These are phyloP conservation scores for Rutidosis leptorrhynchoides DNA, from an alignment of 129 eudicot species.

Conservation along the genomic window DNA sequence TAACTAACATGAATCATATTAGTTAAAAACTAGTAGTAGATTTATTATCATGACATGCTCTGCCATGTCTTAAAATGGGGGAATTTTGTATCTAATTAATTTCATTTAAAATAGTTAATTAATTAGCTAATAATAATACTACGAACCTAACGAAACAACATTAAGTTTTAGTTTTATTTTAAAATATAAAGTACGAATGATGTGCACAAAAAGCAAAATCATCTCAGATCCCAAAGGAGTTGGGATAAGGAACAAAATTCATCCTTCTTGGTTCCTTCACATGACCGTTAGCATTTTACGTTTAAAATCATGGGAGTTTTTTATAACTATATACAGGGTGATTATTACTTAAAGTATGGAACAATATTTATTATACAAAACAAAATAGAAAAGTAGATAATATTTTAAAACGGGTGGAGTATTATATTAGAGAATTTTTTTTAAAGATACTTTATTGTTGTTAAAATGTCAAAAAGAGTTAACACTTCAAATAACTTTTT, in stretches of 20 bases:
- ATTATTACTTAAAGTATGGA: too few species aligned
- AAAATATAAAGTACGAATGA: background rate
- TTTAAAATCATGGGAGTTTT: background rate
- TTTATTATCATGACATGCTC: background rate
- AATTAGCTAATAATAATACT: background rate
- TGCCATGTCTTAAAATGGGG: background rate
- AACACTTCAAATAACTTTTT: too few species aligned
- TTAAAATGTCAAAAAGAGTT: too few species aligned
- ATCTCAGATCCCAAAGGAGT: constrained; percentile 10
- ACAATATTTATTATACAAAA: too few species aligned
- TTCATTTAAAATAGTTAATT: too few species aligned
- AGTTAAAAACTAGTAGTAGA: background rate
- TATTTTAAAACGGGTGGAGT: too few species aligned
- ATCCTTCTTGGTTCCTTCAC: constrained; percentile 3
- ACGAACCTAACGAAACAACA: background rate
- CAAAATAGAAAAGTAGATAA: too few species aligned
- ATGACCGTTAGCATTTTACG: background rate
- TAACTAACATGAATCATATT: too few species aligned
- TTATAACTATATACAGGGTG: too few species aligned
- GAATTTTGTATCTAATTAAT: background rate
- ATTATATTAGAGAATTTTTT: too few species aligned
- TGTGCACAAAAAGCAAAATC: constrained; percentile 6
- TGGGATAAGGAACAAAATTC: constrained; percentile 7
- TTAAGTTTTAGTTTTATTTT: too few species aligned
- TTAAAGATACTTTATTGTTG: too few species aligned